phyloP scores from a whole-genome alignment of 129 eudicot genomes.

The Flaveria robusta region DNA sequence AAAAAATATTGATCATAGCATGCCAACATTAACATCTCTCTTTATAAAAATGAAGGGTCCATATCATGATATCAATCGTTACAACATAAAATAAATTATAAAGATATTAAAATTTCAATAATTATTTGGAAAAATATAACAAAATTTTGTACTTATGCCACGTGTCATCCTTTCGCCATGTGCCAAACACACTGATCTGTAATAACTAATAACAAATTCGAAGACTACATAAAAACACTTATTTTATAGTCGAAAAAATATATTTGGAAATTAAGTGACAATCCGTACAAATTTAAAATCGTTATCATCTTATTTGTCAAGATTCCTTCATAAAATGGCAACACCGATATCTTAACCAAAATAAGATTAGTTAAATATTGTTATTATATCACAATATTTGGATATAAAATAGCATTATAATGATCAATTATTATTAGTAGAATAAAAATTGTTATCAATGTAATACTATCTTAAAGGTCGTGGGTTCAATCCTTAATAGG shows the following conservation, averaged over 20 bases:
- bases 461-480: too few species aligned
- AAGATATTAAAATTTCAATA: neutral
- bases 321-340: constrained; percentile 3
- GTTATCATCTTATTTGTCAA: neutral
- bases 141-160: neutral
- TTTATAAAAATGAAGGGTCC: neutral
- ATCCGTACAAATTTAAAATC: neutral
- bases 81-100: neutral
- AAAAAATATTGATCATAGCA: neutral
- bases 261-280: neutral
- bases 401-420: too few species aligned
- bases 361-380: neutral
- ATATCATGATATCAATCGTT: neutral
- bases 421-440: too few species aligned
- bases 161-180: neutral
- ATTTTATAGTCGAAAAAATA: neutral
- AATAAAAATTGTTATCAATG: too few species aligned
- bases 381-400: neutral
- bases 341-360: neutral
- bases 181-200: neutral
- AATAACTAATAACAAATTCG: neutral
- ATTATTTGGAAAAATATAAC: neutral
- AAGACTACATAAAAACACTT: neutral
- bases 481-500: too few species aligned
- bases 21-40: neutral